These are phyloP conservation scores for Xylariaceae sp. DNA, from an alignment of 2,329 filamentous ascomycete genomes.

Conservation along the genomic window DNA sequence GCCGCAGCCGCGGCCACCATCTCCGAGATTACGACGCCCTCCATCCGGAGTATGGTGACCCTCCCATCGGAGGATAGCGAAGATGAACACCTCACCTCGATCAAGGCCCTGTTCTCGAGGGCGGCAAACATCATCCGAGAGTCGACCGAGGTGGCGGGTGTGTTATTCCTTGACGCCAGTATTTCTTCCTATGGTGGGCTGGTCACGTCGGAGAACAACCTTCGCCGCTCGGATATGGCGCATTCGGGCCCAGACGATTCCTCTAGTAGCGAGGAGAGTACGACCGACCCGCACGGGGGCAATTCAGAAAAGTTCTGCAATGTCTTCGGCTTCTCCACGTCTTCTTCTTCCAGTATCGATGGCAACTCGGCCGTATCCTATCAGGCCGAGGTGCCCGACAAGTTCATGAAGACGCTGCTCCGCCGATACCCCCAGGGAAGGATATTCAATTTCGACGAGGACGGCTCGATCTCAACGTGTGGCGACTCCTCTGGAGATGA, in stretches of 20 bases:
- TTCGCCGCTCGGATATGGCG: slow-evolving; percentile 5
- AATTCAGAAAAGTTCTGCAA: slow-evolving; percentile 16
- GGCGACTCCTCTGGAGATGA: slow-evolving; percentile 24
- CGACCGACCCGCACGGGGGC: slow-evolving; percentile 1
- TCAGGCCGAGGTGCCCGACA: slow-evolving; percentile 26
- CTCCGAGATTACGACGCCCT: background rate
- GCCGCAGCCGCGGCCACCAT: no score
- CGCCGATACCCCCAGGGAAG: slow-evolving; percentile 37
- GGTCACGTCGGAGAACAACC: background rate
- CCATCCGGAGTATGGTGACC: background rate
- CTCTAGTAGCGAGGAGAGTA: slow-evolving; percentile 8
- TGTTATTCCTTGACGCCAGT: slow-evolving; percentile 25
- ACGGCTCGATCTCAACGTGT: slow-evolving; percentile 25
- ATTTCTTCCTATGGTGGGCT: slow-evolving; percentile 11
- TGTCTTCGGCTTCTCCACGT: slow-evolving; percentile 31
- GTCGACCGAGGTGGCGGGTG: slow-evolving; percentile 33
- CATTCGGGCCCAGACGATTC: background rate
- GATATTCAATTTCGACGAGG: slow-evolving; percentile 36
- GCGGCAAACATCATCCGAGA: slow-evolving; percentile 36
- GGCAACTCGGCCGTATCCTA: slow-evolving; percentile 11
- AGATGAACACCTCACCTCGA: slow-evolving; percentile 2
- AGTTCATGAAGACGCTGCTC: slow-evolving; percentile 32
- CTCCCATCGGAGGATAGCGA: slow-evolving; percentile 1
- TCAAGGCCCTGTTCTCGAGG: slow-evolving; percentile 28
- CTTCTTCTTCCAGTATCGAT: slow-evolving; percentile 26